phyloP scores from a whole-genome alignment of 495 filamentous ascomycete genomes.

The Neurospora cerealis region DNA sequence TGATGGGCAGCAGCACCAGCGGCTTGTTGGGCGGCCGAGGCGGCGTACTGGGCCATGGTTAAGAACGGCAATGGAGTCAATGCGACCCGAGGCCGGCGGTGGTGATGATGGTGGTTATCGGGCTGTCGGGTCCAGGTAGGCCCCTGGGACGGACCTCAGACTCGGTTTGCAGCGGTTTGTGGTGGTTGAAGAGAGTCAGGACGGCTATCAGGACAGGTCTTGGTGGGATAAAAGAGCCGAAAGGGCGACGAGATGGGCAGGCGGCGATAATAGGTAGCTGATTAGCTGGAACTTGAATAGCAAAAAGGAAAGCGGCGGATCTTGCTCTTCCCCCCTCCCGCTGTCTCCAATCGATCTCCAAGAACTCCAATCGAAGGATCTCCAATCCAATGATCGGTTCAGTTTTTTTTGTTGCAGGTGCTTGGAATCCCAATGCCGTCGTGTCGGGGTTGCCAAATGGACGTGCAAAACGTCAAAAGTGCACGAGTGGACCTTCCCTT shows the following conservation, averaged over 20 bases:
- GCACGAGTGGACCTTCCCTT: background rate
- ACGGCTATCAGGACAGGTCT: slow-evolving; percentile 8
- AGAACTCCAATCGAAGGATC: background rate
- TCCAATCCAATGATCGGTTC: background rate
- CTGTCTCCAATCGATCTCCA: background rate
- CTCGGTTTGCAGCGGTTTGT: slow-evolving; percentile 26
- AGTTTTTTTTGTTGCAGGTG: background rate
- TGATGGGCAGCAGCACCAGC: background rate
- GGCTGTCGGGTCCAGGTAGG: background rate
- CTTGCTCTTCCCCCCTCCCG: background rate
- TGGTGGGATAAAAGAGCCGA: slow-evolving; percentile 1
- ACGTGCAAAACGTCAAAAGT: background rate
- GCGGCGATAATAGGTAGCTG: background rate
- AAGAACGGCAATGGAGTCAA: background rate
- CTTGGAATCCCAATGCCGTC: background rate
- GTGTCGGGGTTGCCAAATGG: background rate
- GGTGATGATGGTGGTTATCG: background rate
- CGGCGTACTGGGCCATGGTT: slow-evolving; percentile 24
- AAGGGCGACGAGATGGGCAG: background rate
- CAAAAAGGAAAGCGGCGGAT: background rate
- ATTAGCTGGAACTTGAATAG: background rate
- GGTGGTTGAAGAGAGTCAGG: slow-evolving; percentile 20
- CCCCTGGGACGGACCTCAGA: background rate
- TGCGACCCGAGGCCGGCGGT: background rate
- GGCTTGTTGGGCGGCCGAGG: slow-evolving; percentile 12